phyloP scores from a whole-genome alignment of 129 eudicot species.

The Flaveria brownii region DNA sequence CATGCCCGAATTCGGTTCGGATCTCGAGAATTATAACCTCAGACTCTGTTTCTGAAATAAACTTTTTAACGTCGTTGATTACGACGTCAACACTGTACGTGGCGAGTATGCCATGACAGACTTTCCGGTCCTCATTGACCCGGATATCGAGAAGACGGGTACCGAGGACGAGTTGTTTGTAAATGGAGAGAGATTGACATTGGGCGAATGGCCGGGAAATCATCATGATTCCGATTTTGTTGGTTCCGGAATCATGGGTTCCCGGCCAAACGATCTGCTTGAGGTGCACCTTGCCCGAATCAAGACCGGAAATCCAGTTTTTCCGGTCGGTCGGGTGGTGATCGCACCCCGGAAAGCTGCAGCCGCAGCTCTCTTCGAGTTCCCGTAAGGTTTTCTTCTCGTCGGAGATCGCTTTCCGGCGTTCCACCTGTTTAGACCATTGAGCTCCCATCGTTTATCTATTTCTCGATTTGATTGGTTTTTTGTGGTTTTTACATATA shows the following conservation, averaged over 20 bases:
- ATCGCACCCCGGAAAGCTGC: conserved; percentile 67
- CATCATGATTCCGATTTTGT: conserved; percentile 74
- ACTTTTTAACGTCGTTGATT: conserved; percentile 65
- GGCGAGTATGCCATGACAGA: conserved; percentile 78
- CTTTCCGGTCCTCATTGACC: conserved; percentile 74
- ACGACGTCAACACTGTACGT: conserved; percentile 73
- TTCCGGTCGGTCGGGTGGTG: conserved; percentile 67
- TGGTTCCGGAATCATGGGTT: conserved; percentile 92
- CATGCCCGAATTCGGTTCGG: conserved; percentile 86
- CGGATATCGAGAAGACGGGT: conserved; percentile 77
- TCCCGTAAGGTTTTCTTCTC: conserved; percentile 60
- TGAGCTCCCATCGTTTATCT: conserved; percentile 60
- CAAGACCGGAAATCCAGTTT: conserved; percentile 78
- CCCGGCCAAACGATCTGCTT: conserved; percentile 95
- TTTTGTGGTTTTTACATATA: conserved; percentile 24
- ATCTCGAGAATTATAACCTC: conserved; percentile 87
- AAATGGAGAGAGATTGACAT: conserved; percentile 79
- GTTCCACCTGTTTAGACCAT: conserved; percentile 64
- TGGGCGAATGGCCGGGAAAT: conserved; percentile 86
- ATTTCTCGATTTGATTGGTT: conserved; percentile 23
- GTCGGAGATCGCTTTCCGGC: conserved; percentile 49
- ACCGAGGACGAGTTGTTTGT: conserved; percentile 73
- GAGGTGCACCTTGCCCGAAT: conserved; percentile 57
- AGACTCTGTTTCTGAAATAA: conserved; percentile 69
- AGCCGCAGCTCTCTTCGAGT: conserved; percentile 52